Evolutionary conservation across 352 stramenopile species (phyloP).

Genomic region (Globisporangium takayamanum): DNA sequence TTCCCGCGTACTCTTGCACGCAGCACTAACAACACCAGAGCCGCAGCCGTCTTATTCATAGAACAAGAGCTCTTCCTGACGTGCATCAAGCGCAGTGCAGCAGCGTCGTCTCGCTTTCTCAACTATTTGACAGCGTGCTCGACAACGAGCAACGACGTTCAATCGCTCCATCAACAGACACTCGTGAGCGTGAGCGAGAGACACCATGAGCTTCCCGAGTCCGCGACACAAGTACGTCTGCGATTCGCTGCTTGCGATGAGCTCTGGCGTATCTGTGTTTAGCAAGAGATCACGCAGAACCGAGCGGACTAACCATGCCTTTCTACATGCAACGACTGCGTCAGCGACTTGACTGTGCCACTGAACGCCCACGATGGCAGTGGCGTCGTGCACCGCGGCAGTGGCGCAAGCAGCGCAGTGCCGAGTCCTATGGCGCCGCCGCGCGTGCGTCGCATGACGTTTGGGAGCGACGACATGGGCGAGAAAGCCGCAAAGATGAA

Average conservation of each 20-base stretch:
- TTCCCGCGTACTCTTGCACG: too few relatives aligned
- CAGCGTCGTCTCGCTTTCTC: too few relatives aligned
- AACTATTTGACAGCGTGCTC: too few relatives aligned
- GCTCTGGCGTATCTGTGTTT: not conserved
- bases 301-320: not conserved
- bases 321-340: not conserved
- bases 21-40: too few relatives aligned
- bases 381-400: constrained; percentile 6
- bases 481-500: constrained; percentile 64
- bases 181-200: too few relatives aligned
- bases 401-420: constrained; percentile 2
- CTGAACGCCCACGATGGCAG: constrained; percentile 19
- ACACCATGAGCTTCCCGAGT: not conserved
- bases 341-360: constrained; percentile 24
- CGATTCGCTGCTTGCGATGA: not conserved
- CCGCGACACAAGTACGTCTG: not conserved
- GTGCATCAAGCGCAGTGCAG: too few relatives aligned
- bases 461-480: constrained; percentile 48
- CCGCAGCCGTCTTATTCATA: too few relatives aligned
- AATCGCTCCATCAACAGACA: too few relatives aligned
- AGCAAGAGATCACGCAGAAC: not conserved
- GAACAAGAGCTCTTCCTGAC: too few relatives aligned
- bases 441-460: constrained; percentile 35
- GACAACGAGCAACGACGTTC: too few relatives aligned
- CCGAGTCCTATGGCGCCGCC: constrained; percentile 25